Base-by-base conservation (phyloP, 257 asterid genomes). In the Handroanthus guayacan region DNA sequence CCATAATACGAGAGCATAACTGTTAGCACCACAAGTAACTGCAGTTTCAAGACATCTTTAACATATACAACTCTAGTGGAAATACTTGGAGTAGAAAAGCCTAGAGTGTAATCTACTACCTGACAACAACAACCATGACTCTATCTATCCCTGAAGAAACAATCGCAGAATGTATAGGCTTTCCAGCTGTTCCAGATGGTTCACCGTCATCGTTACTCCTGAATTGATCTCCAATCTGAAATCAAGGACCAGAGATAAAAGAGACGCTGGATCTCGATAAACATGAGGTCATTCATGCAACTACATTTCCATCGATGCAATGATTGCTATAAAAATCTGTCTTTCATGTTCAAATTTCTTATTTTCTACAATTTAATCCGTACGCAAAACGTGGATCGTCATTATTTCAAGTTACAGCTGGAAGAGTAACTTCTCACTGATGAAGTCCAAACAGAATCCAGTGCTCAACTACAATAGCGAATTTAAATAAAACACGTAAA, bases 161-260 rank as follows among this genome's bases (percentile, higher is more conserved):
- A 66, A 95, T 91, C 45, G 97, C 97, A 60, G 98, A 92, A 44
- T 65, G 88, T 75, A 95, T 95, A 2, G 99, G 98, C 86, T 92
- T 95, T 58, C 99, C 99, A 79, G 98, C 99, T 8, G 99, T 95
- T 71, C 98, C 98, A 6, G 97, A 91, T 55, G 99, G 99, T 76
- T 95, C 99, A 0, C 98, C 97, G n/a, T 91, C 97, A 83, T 95
- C 99, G 56, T 88, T 91, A 77, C 97, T 86, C 75, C 97, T 94
- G 65, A 83, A 87, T 41, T 91, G 98, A 78, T 83, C 97, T 63
- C 98, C 98, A 77, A 90, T 88, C 99, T 95, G 80, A 38, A 77
- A 58, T 68, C 38, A 74, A 66, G 70, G n/a, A 71, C 14, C 52
- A 69, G 41, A 55, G 13, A 34, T 51, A 37, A 64, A 66, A 41